Base-by-base conservation (phyloP, 129 eudicot genomes). In the Erigeron canadensis region DNA sequence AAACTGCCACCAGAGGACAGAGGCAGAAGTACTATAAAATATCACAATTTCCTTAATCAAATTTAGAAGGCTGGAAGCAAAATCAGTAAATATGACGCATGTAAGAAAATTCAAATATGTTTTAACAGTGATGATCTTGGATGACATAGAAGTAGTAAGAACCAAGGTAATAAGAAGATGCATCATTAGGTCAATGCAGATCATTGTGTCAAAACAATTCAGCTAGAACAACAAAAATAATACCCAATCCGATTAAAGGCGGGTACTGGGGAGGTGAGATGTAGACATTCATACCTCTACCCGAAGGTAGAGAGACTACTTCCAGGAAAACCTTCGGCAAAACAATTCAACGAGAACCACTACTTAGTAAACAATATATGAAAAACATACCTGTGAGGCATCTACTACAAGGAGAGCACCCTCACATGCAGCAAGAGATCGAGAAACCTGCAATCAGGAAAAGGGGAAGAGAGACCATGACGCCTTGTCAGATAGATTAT, bases 371-470 rank as follows among this genome's bases (percentile, higher is more conserved):
- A 23, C 34, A 28, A 28, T 8, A 15, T 66, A 53, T 54, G 34
- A 64, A 75, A 71, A 28, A 46, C 56, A 63, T 67, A 78, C 98
- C 95, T 94, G 98, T 69, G 98, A 94, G 22, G 98, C 93, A 74
- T 89, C 98, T 65, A 94, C 98, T 72, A 89, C 98, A 77, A 94
- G 97, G 28, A 95, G 96, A 77, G 99, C 99, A 67, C 97, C 97
- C 80, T 95, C 99, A 77, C 99, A 95, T 62, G 99, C 99, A 76
- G 96, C 99, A 81, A 95, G 97, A 79, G 99, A 95, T 51, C 99
- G 89, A 48, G 97, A 95, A 69, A 95, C 99, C 98, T 93, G 74
- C 48, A 77, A 68, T 44, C 47, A 62, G 15, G 28, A 65, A 77
- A 48, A 51, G 23, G 63, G 53, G 38, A 75, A 73, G 66, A 63